A percentile compares a stretch with the other conserved stretches of the same genome.
These are phyloP conservation scores for Hypericum androsaemum DNA, from an alignment of 345 rosid species.

Conservation along the genomic window DNA sequence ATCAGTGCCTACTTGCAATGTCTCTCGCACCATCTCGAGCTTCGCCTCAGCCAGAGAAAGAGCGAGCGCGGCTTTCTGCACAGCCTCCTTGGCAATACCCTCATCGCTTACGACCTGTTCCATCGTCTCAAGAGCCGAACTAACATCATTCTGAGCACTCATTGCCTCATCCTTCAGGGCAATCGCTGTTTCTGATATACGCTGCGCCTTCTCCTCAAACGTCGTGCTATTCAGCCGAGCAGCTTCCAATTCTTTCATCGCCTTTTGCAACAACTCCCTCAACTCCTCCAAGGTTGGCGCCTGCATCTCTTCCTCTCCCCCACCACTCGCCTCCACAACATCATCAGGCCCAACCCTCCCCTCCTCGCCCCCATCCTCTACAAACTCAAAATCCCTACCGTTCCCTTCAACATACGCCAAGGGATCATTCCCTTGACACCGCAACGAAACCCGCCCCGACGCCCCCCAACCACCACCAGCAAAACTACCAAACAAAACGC, in stretches of 20 bases:
- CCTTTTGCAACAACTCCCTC: constrained; percentile 48
- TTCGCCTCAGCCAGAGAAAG: constrained; percentile 84
- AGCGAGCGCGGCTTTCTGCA: constrained; percentile 67
- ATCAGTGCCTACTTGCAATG: constrained; percentile 32
- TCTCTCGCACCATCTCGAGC: constrained; percentile 53
- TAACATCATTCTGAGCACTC: constrained; percentile 54
- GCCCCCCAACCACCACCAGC: constrained; percentile 16
- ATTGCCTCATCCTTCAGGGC: constrained; percentile 70
- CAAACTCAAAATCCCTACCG: constrained; percentile 35
- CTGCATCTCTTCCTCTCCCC: constrained; percentile 24
- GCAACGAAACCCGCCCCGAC: constrained; percentile 23
- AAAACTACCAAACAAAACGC: constrained; percentile 18
- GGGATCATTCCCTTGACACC: constrained; percentile 61
- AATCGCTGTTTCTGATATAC: constrained; percentile 74
- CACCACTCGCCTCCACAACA: constrained; percentile 18
- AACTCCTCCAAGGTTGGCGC: constrained; percentile 44
- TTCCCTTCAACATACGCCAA: constrained; percentile 48
- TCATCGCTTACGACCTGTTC: constrained; percentile 59
- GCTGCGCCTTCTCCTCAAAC: constrained; percentile 87
- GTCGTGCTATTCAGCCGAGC: constrained; percentile 61
- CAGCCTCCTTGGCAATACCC: constrained; percentile 54
- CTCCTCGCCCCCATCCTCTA: constrained; percentile 26
- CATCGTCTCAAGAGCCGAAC: constrained; percentile 39
- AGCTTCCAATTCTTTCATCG: constrained; percentile 60
- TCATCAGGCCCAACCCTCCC: constrained; percentile 17